Evolutionary conservation across 2,329 filamentous ascomycete genomes (phyloP), one percentile per base, ranked within the genome.

Genomic region (Bipolaris sorokiniana): DNA sequence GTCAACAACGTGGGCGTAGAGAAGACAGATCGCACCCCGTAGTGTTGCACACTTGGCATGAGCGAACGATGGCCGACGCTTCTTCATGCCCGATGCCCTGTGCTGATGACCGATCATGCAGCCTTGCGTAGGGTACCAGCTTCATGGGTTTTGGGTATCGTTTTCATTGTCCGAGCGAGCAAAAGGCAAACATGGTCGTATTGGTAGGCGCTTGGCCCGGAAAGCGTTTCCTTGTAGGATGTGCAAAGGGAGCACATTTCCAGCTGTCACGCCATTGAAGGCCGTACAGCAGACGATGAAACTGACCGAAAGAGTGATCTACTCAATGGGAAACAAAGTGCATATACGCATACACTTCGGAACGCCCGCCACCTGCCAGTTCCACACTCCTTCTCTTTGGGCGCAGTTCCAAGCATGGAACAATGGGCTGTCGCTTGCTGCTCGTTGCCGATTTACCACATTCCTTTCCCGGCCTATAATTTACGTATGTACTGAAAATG

Each of bases 351-450:
- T n/a, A 52, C 56, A 36, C n/a, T 49, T 52, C 38, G 52, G 53
- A 45, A 61, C 48, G 54, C 51, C 49, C 36, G 48, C 54, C 54
- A 58, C 51, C 62, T 63, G 58, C 59, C 60, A 63, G 57, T 59
- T 34, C 59, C 49, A 55, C 37, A 23, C 42, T 48, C 45, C 48
- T 54, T 49, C 56, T 51, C 38, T 23, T 7, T 51, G 31, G 42
- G 38, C 33, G 28, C 48, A 51, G 28, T 36, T 15, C 38, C 48
- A 54, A 7, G 45, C 49, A 44, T 36, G 34, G 47, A 51, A 20
- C 38, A n/a, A 34, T 41, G 34, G 28, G 20, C 40, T 58, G 54
- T 48, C 47, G 13, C 41, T 45, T n/a, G 45, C 52, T 50, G 42
- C 26, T 48, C 28, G 34, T 44, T 46, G 45, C 52, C 51, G 44